Percentiles rank a stretch among this genome's conserved stretches.
phyloP scores from a whole-genome alignment of 306 rosid genomes.

The Trifolium repens region DNA sequence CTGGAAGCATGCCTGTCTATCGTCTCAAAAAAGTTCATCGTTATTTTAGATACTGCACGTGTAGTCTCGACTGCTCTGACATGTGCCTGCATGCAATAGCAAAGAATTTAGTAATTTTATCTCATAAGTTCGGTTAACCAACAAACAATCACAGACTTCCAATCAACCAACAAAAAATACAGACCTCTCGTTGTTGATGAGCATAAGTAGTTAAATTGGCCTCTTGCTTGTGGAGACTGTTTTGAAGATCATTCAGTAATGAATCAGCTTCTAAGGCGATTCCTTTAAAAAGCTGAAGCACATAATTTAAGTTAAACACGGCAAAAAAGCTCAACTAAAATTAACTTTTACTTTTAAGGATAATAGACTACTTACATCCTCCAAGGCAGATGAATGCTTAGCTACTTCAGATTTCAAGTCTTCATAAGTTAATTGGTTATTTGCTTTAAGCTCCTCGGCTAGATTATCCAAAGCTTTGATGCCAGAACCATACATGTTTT shows the following conservation, averaged over 20 bases:
- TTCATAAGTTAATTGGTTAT: constrained; percentile 77
- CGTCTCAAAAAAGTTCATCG: constrained; percentile 82
- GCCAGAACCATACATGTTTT: constrained; percentile 82
- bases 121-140: constrained; percentile 20
- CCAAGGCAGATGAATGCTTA: constrained; percentile 85
- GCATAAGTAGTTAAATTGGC: constrained; percentile 85
- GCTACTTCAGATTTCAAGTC: constrained; percentile 89
- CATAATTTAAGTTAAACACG: constrained; percentile 46
- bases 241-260: constrained; percentile 83
- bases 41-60: constrained; percentile 83
- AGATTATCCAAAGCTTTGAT: constrained; percentile 78
- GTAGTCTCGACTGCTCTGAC: constrained; percentile 89
- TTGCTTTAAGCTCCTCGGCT: constrained; percentile 83
- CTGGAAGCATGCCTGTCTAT: constrained; percentile 83
- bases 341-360: constrained; percentile 22
- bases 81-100: constrained; percentile 71
- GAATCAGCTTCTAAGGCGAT: constrained; percentile 94
- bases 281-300: constrained; percentile 88
- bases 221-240: constrained; percentile 87
- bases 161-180: constrained; percentile 32
- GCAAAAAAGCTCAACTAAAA: constrained; percentile 17
- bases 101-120: constrained; percentile 37
- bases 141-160: constrained; percentile 40
- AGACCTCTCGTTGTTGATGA: constrained; percentile 86
- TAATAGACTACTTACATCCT: constrained; percentile 64